These are phyloP conservation scores for Pulveroboletus sp. DNA, from an alignment of 768 basidiomycete genomes.

Conservation along the genomic window DNA sequence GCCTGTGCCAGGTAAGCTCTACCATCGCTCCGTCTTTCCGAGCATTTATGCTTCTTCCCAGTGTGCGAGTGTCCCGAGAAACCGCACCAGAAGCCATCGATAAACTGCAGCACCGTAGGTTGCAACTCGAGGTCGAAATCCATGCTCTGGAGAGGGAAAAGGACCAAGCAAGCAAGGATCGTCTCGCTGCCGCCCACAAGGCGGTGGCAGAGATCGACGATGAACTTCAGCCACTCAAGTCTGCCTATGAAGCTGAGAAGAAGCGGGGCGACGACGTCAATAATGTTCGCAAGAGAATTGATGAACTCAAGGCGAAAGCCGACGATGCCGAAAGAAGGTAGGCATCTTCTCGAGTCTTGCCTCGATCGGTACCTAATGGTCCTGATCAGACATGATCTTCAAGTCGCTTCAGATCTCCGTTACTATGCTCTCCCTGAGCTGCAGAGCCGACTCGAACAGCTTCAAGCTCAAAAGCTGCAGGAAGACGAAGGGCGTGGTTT, in stretches of 20 bases:
- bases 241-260: conserved; percentile 87
- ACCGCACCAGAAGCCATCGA: conserved; percentile 94
- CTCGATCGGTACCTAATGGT: neutral
- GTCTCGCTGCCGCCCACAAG: conserved; percentile 69
- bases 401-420: conserved; percentile 79
- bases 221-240: conserved; percentile 73
- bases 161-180: conserved; percentile 82
- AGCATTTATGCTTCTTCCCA: conserved; percentile 26
- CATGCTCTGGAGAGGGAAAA: conserved; percentile 93
- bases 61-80: conserved; percentile 88
- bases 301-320: conserved; percentile 86
- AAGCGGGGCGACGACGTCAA: conserved; percentile 77
- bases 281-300: conserved; percentile 71
- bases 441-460: conserved; percentile 62
- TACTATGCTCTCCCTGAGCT: conserved; percentile 93
- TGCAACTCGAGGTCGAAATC: conserved; percentile 92
- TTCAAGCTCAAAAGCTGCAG: conserved; percentile 70
- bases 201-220: conserved; percentile 82
- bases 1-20: conserved; percentile 73
- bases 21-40: neutral
- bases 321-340: conserved; percentile 89
- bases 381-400: conserved; percentile 55
- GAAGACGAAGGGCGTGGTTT: conserved; percentile 59
- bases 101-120: conserved; percentile 79
- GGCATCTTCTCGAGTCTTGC: conserved; percentile 16